These are phyloP conservation scores for Corinectria fuckeliana DNA, from an alignment of 2,329 filamentous ascomycete genomes.

Conservation along the genomic window DNA sequence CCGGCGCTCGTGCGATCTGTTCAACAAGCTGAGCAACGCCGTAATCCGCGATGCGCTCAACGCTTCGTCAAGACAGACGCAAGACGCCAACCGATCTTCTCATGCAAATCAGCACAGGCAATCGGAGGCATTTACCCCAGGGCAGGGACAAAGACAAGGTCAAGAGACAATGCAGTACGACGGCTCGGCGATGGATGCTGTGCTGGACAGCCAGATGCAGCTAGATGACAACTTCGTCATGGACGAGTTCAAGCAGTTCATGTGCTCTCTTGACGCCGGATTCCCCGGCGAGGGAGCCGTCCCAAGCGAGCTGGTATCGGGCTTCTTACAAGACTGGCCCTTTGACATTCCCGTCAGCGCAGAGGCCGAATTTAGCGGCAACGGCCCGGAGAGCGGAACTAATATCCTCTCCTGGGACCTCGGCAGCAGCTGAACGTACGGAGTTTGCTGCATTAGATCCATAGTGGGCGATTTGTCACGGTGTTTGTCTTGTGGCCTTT, in stretches of 20 bases:
- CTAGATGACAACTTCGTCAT: slow-evolving; percentile 9
- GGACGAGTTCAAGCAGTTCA: slow-evolving; percentile 6
- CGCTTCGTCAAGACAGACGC: background rate
- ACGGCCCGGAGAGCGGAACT: background rate
- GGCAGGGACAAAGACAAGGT: too few relatives aligned
- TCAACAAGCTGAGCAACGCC: slow-evolving; percentile 6
- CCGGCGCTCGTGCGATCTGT: slow-evolving; percentile 11
- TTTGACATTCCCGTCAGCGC: background rate
- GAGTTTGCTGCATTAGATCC: background rate
- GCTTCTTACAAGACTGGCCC: background rate
- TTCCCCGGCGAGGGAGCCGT: background rate
- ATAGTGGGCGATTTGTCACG: too few relatives aligned
- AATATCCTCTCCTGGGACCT: background rate
- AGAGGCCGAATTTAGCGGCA: background rate
- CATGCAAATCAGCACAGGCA: too few relatives aligned
- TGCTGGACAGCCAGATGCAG: background rate
- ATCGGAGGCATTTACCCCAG: background rate
- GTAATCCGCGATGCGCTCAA: slow-evolving; percentile 2
- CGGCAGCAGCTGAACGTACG: background rate
- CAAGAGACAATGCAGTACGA: too few relatives aligned
- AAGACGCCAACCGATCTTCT: background rate
- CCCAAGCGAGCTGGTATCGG: background rate
- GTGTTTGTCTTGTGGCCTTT: too few relatives aligned
- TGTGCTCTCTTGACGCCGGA: background rate
- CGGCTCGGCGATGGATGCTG: too few relatives aligned